Base-by-base conservation (phyloP, 768 basidiomycete genomes). In the Leccinum fibrillosum region DNA sequence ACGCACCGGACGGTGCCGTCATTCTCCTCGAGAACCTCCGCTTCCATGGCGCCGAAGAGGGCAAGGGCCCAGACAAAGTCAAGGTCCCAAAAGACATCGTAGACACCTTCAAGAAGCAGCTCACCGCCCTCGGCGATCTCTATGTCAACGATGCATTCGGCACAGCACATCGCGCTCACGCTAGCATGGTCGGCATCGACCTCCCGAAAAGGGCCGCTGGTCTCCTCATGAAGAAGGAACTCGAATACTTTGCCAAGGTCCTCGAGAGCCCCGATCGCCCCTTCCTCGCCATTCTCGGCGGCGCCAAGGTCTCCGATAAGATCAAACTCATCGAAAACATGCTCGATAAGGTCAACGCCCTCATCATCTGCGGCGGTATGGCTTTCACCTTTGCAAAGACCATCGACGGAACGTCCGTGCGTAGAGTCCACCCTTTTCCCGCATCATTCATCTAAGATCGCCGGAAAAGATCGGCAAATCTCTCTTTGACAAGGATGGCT, bases 91-190 rank as follows among this genome's bases (percentile, higher is more conserved):
- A 89, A 21, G 82, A 84, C 52, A 81, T 83, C 60, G 91, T 98
- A 60, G 75, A 86, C 55, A 77, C 85, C 66, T 99, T 99, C 83
- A 83, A 92, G 49, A 86, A 92, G 69, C 79, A 86, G 35, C 86
- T 99, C 65, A 98, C 96, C 56, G 82, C 80, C 56, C 88, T 99
- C 64, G 95, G 95, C 53, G 94, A 98, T 69, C 89, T 99, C 62
- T 98, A 98, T 74, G 81, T 99, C 73, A 99, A 99, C 78, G 96
- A 99, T 73, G 96, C 96, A 25, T 99, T 99, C 71, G 96, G 96
- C 51, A 99, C 96, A 48, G 96, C 95, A 6, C 96, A 99, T 75
- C 93, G 96, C 64, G 94, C 94, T 9, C 96, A 99, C 75, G 98
- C 96, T 0, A 94, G 92, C 67, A 98, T 99, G 95, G 96, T 99